Conservation (phyloP, 129 eudicot genomes). For the Mikania micrantha region DNA sequence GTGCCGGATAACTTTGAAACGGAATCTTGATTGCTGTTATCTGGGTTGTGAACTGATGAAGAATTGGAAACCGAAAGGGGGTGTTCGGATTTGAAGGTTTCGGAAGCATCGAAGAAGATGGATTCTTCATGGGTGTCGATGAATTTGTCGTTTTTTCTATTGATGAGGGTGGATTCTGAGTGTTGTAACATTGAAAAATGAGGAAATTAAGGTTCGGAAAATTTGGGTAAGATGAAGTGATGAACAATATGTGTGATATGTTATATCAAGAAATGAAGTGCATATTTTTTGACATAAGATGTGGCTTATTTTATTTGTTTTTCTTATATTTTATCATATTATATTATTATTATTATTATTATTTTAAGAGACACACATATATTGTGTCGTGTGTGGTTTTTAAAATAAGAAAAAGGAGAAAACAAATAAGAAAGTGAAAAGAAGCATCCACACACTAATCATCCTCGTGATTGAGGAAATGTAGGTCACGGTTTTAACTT, state of each 20-base stretch:
- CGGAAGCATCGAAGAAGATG: conserved; percentile 35
- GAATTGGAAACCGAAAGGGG: background rate
- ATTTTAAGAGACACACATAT: no score
- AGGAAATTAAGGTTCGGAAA: background rate
- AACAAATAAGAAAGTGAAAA: no score
- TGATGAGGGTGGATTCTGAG: conserved; percentile 12
- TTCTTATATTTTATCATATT: no score
- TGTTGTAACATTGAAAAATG: conserved; percentile 31
- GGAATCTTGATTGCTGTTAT: background rate
- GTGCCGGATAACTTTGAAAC: conserved; percentile 5
- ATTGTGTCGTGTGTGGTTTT: no score
- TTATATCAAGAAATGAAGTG: background rate
- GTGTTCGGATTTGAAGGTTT: background rate
- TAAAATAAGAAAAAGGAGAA: no score
- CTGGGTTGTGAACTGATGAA: background rate
- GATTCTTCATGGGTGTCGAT: conserved; percentile 62
- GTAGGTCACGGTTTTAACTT: no score
- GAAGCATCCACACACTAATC: no score
- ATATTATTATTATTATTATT: no score
- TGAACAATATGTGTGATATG: background rate
- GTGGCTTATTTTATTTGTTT: no score
- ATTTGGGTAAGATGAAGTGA: background rate
- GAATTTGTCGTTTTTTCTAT: conserved; percentile 28
- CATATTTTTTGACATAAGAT: background rate
- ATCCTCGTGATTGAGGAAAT: no score